These are phyloP conservation scores for Wickerhamiella dianesei DNA, from an alignment of 805 yeast species.

Conservation along the genomic window DNA sequence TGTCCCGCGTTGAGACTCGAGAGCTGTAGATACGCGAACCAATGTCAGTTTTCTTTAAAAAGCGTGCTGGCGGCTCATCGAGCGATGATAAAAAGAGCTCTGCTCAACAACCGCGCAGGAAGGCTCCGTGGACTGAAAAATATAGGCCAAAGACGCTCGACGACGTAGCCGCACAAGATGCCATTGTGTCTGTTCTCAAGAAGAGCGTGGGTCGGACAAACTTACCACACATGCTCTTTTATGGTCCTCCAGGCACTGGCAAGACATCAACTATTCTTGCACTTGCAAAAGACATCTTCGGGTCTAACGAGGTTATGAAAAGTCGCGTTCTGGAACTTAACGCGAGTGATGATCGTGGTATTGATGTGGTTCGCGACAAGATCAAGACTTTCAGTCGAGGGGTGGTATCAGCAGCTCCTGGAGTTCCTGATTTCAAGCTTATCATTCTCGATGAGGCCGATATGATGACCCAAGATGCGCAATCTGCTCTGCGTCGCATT, in stretches of 20 bases:
- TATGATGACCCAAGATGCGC: slow-evolving; percentile 92
- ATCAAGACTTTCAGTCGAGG: slow-evolving; percentile 88
- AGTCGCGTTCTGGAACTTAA: slow-evolving; percentile 90
- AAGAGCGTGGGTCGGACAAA: slow-evolving; percentile 69
- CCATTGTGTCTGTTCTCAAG: slow-evolving; percentile 71
- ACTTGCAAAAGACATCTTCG: slow-evolving; percentile 75
- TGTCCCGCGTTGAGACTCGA: not conserved
- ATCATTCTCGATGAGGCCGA: slow-evolving; percentile 92
- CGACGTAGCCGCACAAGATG: slow-evolving; percentile 86
- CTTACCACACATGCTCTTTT: slow-evolving; percentile 63
- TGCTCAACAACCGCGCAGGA: slow-evolving; percentile 9
- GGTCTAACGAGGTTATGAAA: slow-evolving; percentile 59
- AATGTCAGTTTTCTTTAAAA: not conserved
- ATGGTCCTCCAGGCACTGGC: slow-evolving; percentile 94
- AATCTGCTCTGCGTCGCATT: slow-evolving; percentile 80
- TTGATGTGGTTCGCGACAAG: slow-evolving; percentile 94
- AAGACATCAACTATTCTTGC: slow-evolving; percentile 84
- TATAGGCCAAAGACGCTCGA: slow-evolving; percentile 70
- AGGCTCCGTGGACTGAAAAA: slow-evolving; percentile 25
- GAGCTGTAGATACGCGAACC: not conserved
- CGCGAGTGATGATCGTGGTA: slow-evolving; percentile 96
- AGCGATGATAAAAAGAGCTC: not conserved
- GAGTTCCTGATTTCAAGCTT: slow-evolving; percentile 83
- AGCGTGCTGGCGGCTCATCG: not conserved
- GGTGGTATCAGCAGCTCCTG: slow-evolving; percentile 66